phyloP scores from a whole-genome alignment of 129 eudicot species.

The Flaveria bidentis region DNA sequence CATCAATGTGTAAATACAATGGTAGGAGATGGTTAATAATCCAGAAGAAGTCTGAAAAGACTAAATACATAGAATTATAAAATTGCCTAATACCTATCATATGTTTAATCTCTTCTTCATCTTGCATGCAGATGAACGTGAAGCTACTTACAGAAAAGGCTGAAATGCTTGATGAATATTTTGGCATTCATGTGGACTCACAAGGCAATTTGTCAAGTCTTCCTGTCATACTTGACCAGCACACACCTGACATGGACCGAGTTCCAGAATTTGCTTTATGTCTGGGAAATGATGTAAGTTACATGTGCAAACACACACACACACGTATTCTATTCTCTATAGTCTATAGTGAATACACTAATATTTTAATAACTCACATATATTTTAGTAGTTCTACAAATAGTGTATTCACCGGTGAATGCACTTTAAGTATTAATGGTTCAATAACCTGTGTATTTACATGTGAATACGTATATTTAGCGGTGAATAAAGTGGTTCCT shows the following conservation, averaged over 20 bases:
- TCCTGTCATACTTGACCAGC: slow-evolving; percentile 92
- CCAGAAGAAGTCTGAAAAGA: background rate
- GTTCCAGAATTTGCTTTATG: slow-evolving; percentile 86
- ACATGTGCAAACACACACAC: background rate
- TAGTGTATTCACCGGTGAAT: too few species aligned
- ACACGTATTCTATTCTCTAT: background rate
- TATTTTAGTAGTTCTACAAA: too few species aligned
- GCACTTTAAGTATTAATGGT: too few species aligned
- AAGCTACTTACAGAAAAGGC: slow-evolving; percentile 65
- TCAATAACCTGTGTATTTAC: too few species aligned
- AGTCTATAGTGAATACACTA: too few species aligned
- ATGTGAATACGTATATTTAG: too few species aligned
- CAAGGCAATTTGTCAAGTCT: slow-evolving; percentile 81
- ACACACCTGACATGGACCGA: slow-evolving; percentile 98
- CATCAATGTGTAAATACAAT: background rate
- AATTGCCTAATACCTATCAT: background rate
- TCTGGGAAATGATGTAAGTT: slow-evolving; percentile 91
- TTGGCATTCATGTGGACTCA: slow-evolving; percentile 63
- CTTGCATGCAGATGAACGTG: slow-evolving; percentile 65
- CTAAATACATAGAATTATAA: background rate
- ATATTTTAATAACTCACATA: too few species aligned
- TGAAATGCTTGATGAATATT: slow-evolving; percentile 87
- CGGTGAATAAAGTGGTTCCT: too few species aligned
- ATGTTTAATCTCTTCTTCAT: slow-evolving; percentile 13
- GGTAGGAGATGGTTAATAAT: background rate